Base-by-base conservation (phyloP, 2,329 filamentous ascomycete genomes). In the Hymenotorrendiella dingleyae region DNA sequence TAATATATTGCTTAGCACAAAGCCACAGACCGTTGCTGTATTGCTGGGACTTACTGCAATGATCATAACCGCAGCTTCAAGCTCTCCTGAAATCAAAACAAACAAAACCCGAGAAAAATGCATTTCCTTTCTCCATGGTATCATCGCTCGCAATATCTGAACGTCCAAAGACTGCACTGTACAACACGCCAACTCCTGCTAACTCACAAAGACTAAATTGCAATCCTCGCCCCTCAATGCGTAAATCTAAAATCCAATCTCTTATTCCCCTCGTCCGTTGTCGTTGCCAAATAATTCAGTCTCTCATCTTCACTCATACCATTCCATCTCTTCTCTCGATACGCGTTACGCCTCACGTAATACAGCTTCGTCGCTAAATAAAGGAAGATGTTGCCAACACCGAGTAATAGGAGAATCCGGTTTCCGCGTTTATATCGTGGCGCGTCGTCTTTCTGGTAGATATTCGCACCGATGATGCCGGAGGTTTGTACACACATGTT, bases 351-450 rank as follows among this genome's bases (percentile, higher is more conserved):
- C 16, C 39, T 45, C 2, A 69, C 58, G 49, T 75, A 74, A 48
- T 69, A 74, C 2, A 66, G 16, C 49, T 72, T 72, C 2, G 67
- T 63, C 1, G 56, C 59, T 7, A 68, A 46, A 43, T 73, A 72
- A 2, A 71, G 40, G 2, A 61, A 48, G 17, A 74, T 63, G 41
- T 72, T 71, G 27, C 63, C 66, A 3, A 61, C 56, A 9, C 58
- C 64, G 9, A 80, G 65, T 0, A 54, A 71, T 12, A 82, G 65
- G 2, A 82, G 57, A 0, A 70, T 65, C 29, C 66, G 68, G 50
- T 82, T 80, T 1, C 76, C 78, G 0, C 67, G 65, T 6, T 64
- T 60, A 48, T 81, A 80, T 7, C 67, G 60, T 0, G 75, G 75
- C 8, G 47, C 37, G 51, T 75, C 72, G 20, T 69, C 61, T 5